Base-by-base conservation (phyloP, 2,329 filamentous ascomycete species). In the Exophiala sp. region DNA sequence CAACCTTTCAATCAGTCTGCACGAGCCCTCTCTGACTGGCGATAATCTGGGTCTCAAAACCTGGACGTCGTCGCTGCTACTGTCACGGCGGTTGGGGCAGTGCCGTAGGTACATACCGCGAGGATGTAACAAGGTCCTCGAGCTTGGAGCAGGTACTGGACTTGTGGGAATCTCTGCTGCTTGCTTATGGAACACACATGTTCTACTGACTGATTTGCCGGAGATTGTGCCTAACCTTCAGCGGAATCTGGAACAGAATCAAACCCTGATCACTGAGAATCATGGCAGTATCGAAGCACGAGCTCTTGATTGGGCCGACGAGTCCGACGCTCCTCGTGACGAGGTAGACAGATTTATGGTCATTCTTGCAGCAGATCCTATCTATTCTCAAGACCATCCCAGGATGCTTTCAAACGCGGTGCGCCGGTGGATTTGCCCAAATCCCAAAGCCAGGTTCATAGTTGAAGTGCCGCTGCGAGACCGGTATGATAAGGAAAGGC, bases 41-140 rank as follows among this genome's bases (percentile, higher is more conserved):
- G 91, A 96, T 66, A 86, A 87, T 52, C 74, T 97, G 14, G 93
- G 93, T 1, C 77, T 94, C 66, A 97, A 98, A 68, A 98, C 93
- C 0, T 97, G 93, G 93, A 88, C 86, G 0, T 91, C 89, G 0
- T 91, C 89, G 0, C 94, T 89, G 63, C 77, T 94, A 1, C 80
- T 97, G 3, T 85, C 91, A 0, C 84, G 80, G 58, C 81, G 86
- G 19, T 77, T 97, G 21, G 63, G 63, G 41, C 55, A 52, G 2
- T 63, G 76, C 7, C 48, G 52, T 22, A 47, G 41, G 37, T 51
- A 56, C 35, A 44, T 59, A 9, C 52, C 50, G 8, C 11, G 19
- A 18, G 38, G 32, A 30, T 30, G 41, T 14, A 55, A 69, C 14
- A 65, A 66, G 22, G 71, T 77, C 4, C 74, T 97, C 7, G 91